Base-by-base conservation (phyloP, 441 rosid genomes). In the Adansonia gregorii region DNA sequence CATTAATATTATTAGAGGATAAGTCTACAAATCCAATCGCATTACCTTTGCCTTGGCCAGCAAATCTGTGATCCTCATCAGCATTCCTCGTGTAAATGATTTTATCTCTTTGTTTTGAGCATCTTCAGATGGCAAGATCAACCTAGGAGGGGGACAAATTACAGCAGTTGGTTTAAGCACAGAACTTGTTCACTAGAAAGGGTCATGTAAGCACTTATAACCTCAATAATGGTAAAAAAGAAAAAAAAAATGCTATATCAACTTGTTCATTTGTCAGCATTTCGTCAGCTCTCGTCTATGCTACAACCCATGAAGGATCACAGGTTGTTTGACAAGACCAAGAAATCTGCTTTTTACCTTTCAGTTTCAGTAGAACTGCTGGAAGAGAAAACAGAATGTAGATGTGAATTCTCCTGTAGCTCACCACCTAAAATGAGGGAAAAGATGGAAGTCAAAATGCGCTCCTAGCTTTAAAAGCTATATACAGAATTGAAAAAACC, bases 31-130 rank as follows among this genome's bases (percentile, higher is more conserved):
- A 49, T 73, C 67, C 63, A 24, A 56, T 68, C 48, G 64, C 35
- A 67, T 76, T 82, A 95, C 99, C 98, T 95, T 95, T 67, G 97
- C 92, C 83, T 85, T 94, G 69, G 88, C 83, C 54, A 93, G 58
- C 72, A 91, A 60, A 76, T 88, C 97, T 46, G 81, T 45, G 8
- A 88, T 70, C 87, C 87, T 95, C 84, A 73, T 75, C 45, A 76
- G 67, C 82, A 83, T 83, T 86, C 88, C 91, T 84, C 90, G 95
- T 72, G 73, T 79, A 71, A 76, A 79, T 31, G 93, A 86, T 86
- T 90, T 89, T 60, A 84, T 73, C 76, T 93, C 97, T 85, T 86
- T 93, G 74, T 72, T 79, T 15, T 86, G 92, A 45, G 81, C 83
- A 65, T 88, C 90, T 80, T 85, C 90, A 17, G 87, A 82, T 27